Evolutionary conservation across 1,139 yeast species (phyloP), one percentile per base, ranked within the genome.

Genomic region (Saccharomyces pastorianus): DNA sequence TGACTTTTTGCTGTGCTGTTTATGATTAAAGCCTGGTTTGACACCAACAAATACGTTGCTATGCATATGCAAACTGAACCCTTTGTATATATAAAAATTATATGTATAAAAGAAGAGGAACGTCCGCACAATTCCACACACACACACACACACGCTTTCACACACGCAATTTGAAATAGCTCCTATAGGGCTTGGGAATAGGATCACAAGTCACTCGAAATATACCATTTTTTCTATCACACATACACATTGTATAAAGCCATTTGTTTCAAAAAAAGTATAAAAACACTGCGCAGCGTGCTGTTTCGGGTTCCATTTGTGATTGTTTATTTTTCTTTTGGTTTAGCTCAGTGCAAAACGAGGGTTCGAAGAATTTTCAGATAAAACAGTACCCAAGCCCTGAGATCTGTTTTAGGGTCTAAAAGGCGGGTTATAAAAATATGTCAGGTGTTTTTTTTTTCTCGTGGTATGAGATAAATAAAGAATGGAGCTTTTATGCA

Each of bases 31-130:
- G 28, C 58, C 53, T 46, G 71, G 70, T 56, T 69, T 69, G 11
- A 69, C 59, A 6, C 72, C 73, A 23, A 69, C 70, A 54, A 60
- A 68, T 5, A 68, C 71, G 58, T 68, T 68, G 48, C 70, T 68
- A 48, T 61, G 63, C 64, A 64, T 63, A 14, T 38, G 32, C 42
- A 41, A 38, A 13, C n/a, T 23, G 17, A 11, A 52, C 53, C 50
- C 29, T 29, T 27, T 48, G 31, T 17, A 17, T 29, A 29, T 46
- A 38, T 38, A 38, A 14, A 34, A 9, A 38, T 20, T 25, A 7
- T 34, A 25, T 52, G 42, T 25, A 17, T n/a, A 47, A 42, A 26
- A 46, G 41, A 28, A 29, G 29, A 34, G 52, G 46, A n/a, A 38
- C 26, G 44, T 8, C 44, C 26, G 44, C 44, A 38, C n/a, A 38